Base-by-base conservation (phyloP, 108 stramenopile genomes). In the Fragilaria crotonensis region DNA sequence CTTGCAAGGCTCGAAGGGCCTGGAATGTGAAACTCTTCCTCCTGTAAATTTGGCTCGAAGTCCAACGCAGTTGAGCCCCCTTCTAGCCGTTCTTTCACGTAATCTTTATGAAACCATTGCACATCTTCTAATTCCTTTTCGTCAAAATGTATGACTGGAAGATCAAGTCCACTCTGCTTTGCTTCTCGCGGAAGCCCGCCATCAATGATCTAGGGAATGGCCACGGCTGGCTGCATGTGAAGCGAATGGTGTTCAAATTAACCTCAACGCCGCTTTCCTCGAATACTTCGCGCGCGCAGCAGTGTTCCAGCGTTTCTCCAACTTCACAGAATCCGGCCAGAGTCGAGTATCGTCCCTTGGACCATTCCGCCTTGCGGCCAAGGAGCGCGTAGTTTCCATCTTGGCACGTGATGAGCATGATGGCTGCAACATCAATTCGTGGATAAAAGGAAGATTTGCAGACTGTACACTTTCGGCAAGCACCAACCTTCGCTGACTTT, bases 271-370 rank as follows among this genome's bases (percentile, higher is more conserved):
- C 68, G 45, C 58, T 60, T 45, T 69, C 68, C 31, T 69, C 68
- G 27, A 31, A 63, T 14, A 55, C 57, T 49, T 69, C 68, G 7
- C 68, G 47, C 4, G 1, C 7, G 41, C 57, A 59, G 53, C 68
- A 63, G 44, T 69, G 49, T 52, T 69, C 68, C 0, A 69, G 23
- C 14, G 68, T 69, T 49, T 69, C 68, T 26, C 68, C 68, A 1
- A 69, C 62, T 30, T 69, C 68, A 2, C 23, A 25, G 50, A 69
- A 69, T 50, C 68, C 68, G 20, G 68, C 68, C 2, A 69, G 33
- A 3, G 68, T 69, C 2, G 68, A 69, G 30, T 69, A 69, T 0
- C 68, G 25, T 17, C 68, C 68, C 4, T 32, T 2, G 7, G 68
- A 62, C 68, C 68, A 69, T 11, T 33, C 33, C 57, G 28, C 29